Evolutionary conservation across 805 yeast genomes (phyloP).

Genomic region (Alloascoidea africana): DNA sequence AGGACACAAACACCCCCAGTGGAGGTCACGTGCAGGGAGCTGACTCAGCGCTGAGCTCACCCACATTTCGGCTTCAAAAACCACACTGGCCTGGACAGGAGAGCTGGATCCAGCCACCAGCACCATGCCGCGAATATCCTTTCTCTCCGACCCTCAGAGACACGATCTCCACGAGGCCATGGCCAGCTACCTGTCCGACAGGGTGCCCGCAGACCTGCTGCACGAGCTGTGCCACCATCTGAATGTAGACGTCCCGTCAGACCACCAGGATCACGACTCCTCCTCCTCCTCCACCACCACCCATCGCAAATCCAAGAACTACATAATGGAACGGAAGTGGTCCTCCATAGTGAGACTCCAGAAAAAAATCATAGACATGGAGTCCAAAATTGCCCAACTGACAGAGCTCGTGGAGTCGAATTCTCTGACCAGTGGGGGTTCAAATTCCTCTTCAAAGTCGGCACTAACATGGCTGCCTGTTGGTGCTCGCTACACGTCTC

Average conservation of each 20-base stretch:
- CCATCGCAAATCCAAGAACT: not conserved
- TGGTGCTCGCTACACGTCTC: constrained; percentile 21
- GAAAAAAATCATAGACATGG: constrained; percentile 51
- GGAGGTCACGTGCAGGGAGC: too few relatives aligned
- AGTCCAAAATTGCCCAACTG: constrained; percentile 35
- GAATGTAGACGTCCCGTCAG: constrained; percentile 7
- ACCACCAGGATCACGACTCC: not conserved
- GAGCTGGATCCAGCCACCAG: too few relatives aligned
- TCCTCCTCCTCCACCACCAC: too few relatives aligned
- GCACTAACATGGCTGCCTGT: constrained; percentile 50
- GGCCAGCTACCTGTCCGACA: not conserved
- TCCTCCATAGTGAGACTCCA: constrained; percentile 71
- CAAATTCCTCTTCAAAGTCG: constrained; percentile 9
- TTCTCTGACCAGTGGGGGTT: constrained; percentile 7
- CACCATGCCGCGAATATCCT: not conserved
- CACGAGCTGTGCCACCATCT: constrained; percentile 4
- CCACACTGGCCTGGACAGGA: too few relatives aligned
- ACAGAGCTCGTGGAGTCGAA: constrained; percentile 27
- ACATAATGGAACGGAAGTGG: constrained; percentile 67
- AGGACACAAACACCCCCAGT: too few relatives aligned
- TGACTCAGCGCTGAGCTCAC: too few relatives aligned
- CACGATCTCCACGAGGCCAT: not conserved
- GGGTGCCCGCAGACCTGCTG: not conserved
- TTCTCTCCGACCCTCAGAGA: not conserved
- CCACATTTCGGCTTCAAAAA: too few relatives aligned